Conservation (phyloP, 495 filamentous ascomycete genomes). For the Annulohypoxylon nitens region DNA sequence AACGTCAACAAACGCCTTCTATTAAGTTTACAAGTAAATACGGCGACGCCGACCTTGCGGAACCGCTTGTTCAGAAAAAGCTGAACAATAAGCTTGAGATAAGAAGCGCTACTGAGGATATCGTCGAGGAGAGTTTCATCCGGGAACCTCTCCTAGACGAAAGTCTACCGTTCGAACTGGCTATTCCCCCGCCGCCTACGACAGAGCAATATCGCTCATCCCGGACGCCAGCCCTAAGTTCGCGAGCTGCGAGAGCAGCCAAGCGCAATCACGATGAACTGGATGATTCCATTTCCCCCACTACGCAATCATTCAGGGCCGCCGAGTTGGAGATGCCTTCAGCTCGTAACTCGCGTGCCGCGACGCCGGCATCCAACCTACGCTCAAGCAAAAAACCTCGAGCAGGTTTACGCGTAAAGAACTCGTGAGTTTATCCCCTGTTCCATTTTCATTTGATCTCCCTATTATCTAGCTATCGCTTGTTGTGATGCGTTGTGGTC, state of each 20-base stretch:
- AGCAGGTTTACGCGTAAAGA: constrained; percentile 73
- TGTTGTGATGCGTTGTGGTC: constrained; percentile 20
- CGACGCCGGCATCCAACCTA: constrained; percentile 63
- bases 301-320: constrained; percentile 55
- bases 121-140: constrained; percentile 48
- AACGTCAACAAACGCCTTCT: constrained; percentile 14
- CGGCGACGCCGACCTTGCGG: constrained; percentile 37
- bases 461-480: constrained; percentile 13
- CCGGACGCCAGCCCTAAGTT: constrained; percentile 48
- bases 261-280: constrained; percentile 62
- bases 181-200: constrained; percentile 42
- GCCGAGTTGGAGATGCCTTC: constrained; percentile 57
- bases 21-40: constrained; percentile 48
- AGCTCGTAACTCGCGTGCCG: constrained; percentile 65
- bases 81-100: constrained; percentile 42
- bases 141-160: constrained; percentile 37
- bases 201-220: constrained; percentile 46
- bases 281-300: constrained; percentile 62
- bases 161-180: constrained; percentile 32
- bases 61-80: constrained; percentile 42
- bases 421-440: constrained; percentile 70
- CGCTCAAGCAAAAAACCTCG: constrained; percentile 68
- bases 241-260: constrained; percentile 52
- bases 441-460: constrained; percentile 6
- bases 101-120: constrained; percentile 37